Base-by-base conservation (phyloP, 2,329 filamentous ascomycete genomes). In the Rhynchosporium graminicola region DNA sequence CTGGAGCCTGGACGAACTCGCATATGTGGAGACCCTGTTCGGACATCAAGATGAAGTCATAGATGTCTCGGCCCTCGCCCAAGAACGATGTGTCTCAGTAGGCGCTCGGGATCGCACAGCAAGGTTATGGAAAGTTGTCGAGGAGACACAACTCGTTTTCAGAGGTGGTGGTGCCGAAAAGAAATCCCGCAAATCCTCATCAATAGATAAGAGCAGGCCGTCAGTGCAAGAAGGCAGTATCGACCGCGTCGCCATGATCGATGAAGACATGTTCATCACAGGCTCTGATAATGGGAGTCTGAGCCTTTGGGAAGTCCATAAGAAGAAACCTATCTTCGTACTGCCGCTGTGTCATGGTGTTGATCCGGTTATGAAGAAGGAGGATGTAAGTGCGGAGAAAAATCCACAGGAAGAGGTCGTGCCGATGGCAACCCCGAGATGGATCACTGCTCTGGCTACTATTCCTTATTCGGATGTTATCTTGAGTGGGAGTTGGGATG, bases 101-200 rank as follows among this genome's bases (percentile, higher is more conserved):
- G 95, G 95, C 60, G 89, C 92, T 5, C 84, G 95, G 67, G 95
- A 99, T 75, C 87, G 94, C 62, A 97, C 93, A 2, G 95, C 94
- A 45, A 84, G 95, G 63, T 78, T 97, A 69, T 99, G 95, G 95
- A 97, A 97, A 77, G 93, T 99, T 1, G 87, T 91, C 4, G 95
- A 99, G 71, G 94, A 99, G 78, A 91, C 90, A 1, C 95, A 99
- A 75, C 84, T 99, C 6, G 93, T 98, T 1, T 99, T 98, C 77
- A 88, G 94, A 54, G 94, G 93, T 62, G 92, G 92, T 65, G 89
- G 87, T 47, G 80, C 82, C 31, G 81, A 83, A 65, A 84, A 83
- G 70, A 85, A 84, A 69, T 76, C 74, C 45, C 73, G 73, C 40
- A 63, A 54, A 61, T 13, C 67, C 7, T n/a, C 47, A 2, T 31